A percentile compares a stretch with the other conserved stretches of the same genome.
Evolutionary conservation across 441 rosid species (phyloP).

Genomic region (Aquilaria agallochum): DNA sequence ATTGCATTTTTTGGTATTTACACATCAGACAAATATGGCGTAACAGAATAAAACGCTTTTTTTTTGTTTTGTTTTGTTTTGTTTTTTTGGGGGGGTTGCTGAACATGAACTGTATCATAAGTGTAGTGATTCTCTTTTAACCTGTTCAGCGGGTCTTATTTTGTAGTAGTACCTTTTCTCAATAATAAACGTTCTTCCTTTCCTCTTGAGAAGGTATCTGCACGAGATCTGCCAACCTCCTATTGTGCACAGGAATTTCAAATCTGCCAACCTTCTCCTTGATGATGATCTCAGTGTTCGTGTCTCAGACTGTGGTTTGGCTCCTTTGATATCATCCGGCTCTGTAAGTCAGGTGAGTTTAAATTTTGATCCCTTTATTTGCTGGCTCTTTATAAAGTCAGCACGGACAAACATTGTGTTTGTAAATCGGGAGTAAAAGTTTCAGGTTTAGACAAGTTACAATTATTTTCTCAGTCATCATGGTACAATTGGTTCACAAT

Average conservation of each 20-base stretch:
- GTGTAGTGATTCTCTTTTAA: conserved; percentile 1
- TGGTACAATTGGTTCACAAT: background rate
- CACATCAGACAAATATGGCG: too few relatives aligned
- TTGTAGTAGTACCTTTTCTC: conserved; percentile 1
- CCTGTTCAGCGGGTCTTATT: background rate
- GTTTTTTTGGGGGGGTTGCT: background rate
- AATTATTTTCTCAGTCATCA: background rate
- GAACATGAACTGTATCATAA: too few relatives aligned
- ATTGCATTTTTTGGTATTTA: too few relatives aligned
- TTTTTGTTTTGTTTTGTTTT: too few relatives aligned
- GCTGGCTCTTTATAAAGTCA: background rate
- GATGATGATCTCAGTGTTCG: conserved; percentile 74
- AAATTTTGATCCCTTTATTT: conserved; percentile 6
- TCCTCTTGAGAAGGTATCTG: conserved; percentile 58
- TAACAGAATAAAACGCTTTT: too few relatives aligned
- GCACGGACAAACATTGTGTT: background rate
- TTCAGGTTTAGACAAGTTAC: conserved; percentile 1
- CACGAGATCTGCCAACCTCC: conserved; percentile 95
- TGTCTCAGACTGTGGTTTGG: conserved; percentile 93
- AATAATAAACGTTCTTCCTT: conserved; percentile 19
- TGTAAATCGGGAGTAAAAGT: conserved; percentile 3
- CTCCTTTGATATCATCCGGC: conserved; percentile 74
- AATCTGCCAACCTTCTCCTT: conserved; percentile 78
- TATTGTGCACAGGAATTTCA: conserved; percentile 84
- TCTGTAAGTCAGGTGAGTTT: conserved; percentile 83